Percentiles rank a stretch among this genome's conserved stretches.
phyloP scores from a whole-genome alignment of 78 protist species.

The Mastigamoeba balamuthi region DNA sequence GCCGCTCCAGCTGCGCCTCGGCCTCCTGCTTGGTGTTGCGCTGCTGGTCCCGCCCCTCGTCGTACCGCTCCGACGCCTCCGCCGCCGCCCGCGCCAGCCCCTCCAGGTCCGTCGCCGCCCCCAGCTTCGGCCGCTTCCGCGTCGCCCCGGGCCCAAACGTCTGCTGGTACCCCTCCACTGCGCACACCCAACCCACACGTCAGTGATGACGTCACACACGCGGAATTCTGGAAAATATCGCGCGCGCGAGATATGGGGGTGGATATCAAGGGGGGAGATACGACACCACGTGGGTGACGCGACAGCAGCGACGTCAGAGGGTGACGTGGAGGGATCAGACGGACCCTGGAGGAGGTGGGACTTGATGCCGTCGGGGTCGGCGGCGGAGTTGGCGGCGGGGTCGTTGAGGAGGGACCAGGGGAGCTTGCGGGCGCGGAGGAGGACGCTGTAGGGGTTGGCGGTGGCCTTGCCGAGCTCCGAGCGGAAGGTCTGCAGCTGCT shows the following conservation, averaged over 20 bases:
- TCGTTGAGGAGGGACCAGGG: slow-evolving; percentile 39
- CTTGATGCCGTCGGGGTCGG: no score
- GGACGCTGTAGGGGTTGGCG: slow-evolving; percentile 47
- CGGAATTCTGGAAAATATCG: no score
- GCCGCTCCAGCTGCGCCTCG: slow-evolving; percentile 3
- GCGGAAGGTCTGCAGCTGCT: slow-evolving; percentile 48
- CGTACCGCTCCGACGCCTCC: slow-evolving; percentile 23
- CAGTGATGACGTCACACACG: no score
- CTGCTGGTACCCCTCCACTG: slow-evolving; percentile 64
- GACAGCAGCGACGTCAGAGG: no score
- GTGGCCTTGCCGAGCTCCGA: slow-evolving; percentile 21
- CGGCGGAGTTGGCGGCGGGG: slow-evolving; percentile 12
- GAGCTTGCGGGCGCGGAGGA: slow-evolving; percentile 18
- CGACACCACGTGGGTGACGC: no score
- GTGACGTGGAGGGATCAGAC: no score
- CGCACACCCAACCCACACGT: no score
- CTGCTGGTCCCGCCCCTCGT: slow-evolving; percentile 60
- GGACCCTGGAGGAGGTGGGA: no score
- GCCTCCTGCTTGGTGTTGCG: slow-evolving; percentile 9
- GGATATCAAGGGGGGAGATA: no score
- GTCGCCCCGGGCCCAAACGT: slow-evolving; percentile 82
- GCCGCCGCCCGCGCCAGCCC: slow-evolving; percentile 2
- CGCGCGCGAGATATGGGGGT: no score
- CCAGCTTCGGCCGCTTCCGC: slow-evolving; percentile 72
- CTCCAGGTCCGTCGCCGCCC: not conserved